Base-by-base conservation (phyloP, 768 basidiomycete genomes). In the Russula lepida region DNA sequence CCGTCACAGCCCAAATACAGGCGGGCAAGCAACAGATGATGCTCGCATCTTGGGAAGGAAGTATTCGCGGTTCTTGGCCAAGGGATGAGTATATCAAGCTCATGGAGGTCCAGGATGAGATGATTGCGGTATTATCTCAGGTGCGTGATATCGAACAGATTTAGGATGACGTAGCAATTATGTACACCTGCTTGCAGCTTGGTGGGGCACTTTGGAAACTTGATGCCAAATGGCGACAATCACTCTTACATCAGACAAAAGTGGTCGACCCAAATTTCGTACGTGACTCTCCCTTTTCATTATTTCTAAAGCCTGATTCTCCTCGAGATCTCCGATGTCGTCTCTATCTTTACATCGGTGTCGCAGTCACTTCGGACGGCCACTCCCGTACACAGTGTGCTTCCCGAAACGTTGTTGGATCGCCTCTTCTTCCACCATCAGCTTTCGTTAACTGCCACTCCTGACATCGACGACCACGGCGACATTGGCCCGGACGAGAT, bases 191-290 rank as follows among this genome's bases (percentile, higher is more conserved):
- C 30, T 11, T 9, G 46, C 55, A 78, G 77, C 71, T 78, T 11
- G 76, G 71, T 1, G 73, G 74, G 6, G 72, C 81, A 1, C 73
- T 83, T 23, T 68, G 70, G 5, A 73, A 79, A 23, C 68, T 84
- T 39, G 74, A 79, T 27, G 72, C 72, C 0, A 65, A 69, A 23
- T 78, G 78, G 76, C 69, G 78, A 19, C 69, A 70, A 39, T 60
- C 67, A 5, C 72, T 81, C 50, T 69, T 79, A 0, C 74, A 76
- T 35, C 69, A 73, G 51, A 81, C 80, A 3, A 74, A 76, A 33
- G 77, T 81, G 55, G 73, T 84, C 35, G 80, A 84, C 67, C 82
- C 83, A 0, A 76, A 79, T 66, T 81, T 83, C 64, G 81, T 80
- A 62, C 73, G 51, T 11, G 46, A 3, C n/a, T 35, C 35, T 27